Conservation (phyloP, 2,329 filamentous ascomycete genomes). For the Nigrospora oryzae region DNA sequence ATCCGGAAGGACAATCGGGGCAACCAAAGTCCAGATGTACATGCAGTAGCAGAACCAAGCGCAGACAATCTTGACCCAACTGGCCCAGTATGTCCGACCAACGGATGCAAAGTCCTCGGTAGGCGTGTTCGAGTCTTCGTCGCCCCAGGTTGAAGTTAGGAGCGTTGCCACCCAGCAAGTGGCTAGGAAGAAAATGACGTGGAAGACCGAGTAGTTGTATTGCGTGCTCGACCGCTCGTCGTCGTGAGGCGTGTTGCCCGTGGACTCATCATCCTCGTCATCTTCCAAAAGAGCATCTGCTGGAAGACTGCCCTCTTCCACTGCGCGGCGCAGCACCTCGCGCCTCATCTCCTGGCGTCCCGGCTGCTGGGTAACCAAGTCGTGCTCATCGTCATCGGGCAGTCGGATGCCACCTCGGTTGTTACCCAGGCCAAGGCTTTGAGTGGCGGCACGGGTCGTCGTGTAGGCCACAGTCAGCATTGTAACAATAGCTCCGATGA, state of each 20-base stretch:
- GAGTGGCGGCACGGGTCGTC: slow-evolving; percentile 90
- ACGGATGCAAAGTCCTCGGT: slow-evolving; percentile 80
- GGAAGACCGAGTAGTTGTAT: slow-evolving; percentile 95
- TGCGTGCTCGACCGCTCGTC: slow-evolving; percentile 86
- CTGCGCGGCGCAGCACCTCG: slow-evolving; percentile 81
- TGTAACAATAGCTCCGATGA: slow-evolving; percentile 89
- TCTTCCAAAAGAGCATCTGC: slow-evolving; percentile 79
- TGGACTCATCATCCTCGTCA: slow-evolving; percentile 56
- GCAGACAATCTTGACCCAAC: slow-evolving; percentile 98
- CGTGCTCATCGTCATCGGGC: slow-evolving; percentile 72
- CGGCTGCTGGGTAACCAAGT: slow-evolving; percentile 80
- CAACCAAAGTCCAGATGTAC: slow-evolving; percentile 87
- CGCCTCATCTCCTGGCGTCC: slow-evolving; percentile 84
- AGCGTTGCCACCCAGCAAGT: slow-evolving; percentile 94
- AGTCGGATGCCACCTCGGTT: slow-evolving; percentile 50
- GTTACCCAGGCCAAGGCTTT: slow-evolving; percentile 68
- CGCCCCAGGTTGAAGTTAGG: slow-evolving; percentile 41
- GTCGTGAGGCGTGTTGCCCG: slow-evolving; percentile 60
- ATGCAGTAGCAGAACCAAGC: slow-evolving; percentile 94
- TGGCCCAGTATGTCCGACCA: slow-evolving; percentile 91
- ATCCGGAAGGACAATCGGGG: slow-evolving; percentile 77
- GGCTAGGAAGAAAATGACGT: slow-evolving; percentile 94
- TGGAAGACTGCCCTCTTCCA: slow-evolving; percentile 86
- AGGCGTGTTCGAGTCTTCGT: slow-evolving; percentile 49
- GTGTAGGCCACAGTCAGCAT: slow-evolving; percentile 97